Conservation (phyloP, 805 yeast species). For the Suhomyces sp. region DNA sequence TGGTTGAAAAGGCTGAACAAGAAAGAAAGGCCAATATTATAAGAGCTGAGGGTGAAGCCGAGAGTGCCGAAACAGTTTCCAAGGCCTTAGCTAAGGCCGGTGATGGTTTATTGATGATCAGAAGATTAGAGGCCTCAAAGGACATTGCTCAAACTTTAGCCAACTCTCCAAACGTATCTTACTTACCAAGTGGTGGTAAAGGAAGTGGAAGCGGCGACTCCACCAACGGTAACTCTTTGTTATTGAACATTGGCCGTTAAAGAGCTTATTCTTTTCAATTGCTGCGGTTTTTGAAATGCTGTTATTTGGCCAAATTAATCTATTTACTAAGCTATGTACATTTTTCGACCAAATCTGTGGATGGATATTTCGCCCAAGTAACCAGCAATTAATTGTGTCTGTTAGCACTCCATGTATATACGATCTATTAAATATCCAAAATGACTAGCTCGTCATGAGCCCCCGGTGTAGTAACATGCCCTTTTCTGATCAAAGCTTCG, state of each 20-base stretch:
- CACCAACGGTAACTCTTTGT: slow-evolving; percentile 50
- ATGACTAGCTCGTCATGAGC: slow-evolving; percentile 35
- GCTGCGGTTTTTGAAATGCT: no score
- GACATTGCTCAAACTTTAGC: slow-evolving; percentile 92
- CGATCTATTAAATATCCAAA: slow-evolving; percentile 10
- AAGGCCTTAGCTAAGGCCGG: slow-evolving; percentile 92
- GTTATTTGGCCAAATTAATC: no score
- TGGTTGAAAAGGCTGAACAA: slow-evolving; percentile 92
- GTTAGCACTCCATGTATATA: no score
- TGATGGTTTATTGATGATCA: slow-evolving; percentile 88
- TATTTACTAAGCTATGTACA: no score
- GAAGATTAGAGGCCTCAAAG: slow-evolving; percentile 95
- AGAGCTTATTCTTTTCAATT: no score
- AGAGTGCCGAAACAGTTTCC: slow-evolving; percentile 93
- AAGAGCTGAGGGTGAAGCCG: slow-evolving; percentile 99
- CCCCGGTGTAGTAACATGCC: slow-evolving; percentile 50
- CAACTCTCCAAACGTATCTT: slow-evolving; percentile 78
- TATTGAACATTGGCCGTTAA: slow-evolving; percentile 69
- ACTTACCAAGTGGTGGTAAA: slow-evolving; percentile 63
- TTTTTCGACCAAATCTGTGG: background rate
- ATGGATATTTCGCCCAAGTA: background rate
- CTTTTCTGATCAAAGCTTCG: slow-evolving; percentile 63
- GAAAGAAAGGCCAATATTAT: slow-evolving; percentile 93
- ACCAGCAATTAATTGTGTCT: no score
- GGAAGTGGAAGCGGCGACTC: slow-evolving; percentile 25